Evolutionary conservation across 208 protist genomes (phyloP).

Genomic region (Herpetomonas tarakana): DNA sequence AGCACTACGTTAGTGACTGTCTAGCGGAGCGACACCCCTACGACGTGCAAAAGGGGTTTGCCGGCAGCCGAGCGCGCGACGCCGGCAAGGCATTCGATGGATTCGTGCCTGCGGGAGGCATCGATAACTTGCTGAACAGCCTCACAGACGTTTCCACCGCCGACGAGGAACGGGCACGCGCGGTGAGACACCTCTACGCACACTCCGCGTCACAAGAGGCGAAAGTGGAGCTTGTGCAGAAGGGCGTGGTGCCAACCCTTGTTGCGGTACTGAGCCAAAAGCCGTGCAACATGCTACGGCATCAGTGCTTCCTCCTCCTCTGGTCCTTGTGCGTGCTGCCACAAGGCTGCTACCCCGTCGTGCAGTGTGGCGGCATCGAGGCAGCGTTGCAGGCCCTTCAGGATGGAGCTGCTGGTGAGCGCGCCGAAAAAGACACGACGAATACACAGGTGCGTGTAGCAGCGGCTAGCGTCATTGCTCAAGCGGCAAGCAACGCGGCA

Average conservation of each 20-base stretch:
- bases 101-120: conserved; percentile 24
- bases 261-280: conserved; percentile 30
- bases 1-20: conserved; percentile 87
- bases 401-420: background rate
- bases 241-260: conserved; percentile 47
- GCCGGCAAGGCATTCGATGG: conserved; percentile 65
- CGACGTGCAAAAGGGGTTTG: conserved; percentile 68
- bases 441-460: conserved; percentile 24
- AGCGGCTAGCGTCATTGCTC: conserved; percentile 45
- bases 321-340: conserved; percentile 70
- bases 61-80: conserved; percentile 42
- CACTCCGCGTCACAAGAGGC: conserved; percentile 73
- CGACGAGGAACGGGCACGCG: conserved; percentile 41
- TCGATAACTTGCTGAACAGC: conserved; percentile 41
- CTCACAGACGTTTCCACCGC: conserved; percentile 48
- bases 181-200: conserved; percentile 63
- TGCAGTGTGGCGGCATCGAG: conserved; percentile 51
- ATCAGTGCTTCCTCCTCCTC: conserved; percentile 66
- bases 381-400: conserved; percentile 27
- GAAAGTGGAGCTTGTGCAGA: conserved; percentile 65
- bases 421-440: conserved; percentile 6
- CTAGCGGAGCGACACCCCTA: conserved; percentile 85
- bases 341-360: conserved; percentile 68
- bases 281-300: conserved; percentile 34
- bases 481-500: conserved; percentile 52